Conservation (phyloP, 257 asterid genomes). For the Oldenlandia corymbosa region DNA sequence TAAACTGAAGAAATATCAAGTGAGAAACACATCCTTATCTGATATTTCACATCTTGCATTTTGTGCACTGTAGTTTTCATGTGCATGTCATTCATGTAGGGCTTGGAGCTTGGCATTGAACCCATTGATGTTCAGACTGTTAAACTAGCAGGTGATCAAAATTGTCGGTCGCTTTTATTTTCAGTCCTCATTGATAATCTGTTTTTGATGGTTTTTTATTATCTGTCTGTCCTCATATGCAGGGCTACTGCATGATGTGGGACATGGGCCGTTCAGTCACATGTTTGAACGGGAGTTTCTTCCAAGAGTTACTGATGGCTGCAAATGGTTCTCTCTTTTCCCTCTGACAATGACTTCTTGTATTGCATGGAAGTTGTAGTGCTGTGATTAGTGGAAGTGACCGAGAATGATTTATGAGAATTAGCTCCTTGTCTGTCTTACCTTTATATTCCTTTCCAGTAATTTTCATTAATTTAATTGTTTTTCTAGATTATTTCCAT, state of each 20-base stretch:
- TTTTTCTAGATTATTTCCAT: neutral
- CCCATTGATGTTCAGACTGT: slow-evolving; percentile 62
- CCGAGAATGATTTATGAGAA: neutral
- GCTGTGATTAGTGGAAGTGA: slow-evolving; percentile 10
- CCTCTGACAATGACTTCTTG: neutral
- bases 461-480: neutral
- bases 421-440: neutral
- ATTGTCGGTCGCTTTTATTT: slow-evolving; percentile 1
- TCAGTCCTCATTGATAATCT: slow-evolving; percentile 15
- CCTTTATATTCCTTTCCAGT: neutral
- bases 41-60: slow-evolving; percentile 19
- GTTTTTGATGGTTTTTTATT: slow-evolving; percentile 14
- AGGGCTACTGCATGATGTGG: slow-evolving; percentile 93
- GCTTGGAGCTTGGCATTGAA: slow-evolving; percentile 74
- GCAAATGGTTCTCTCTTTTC: slow-evolving; percentile 42
- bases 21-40: slow-evolving; percentile 22
- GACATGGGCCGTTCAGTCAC: slow-evolving; percentile 98
- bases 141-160: slow-evolving; percentile 63
- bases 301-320: slow-evolving; percentile 49
- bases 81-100: slow-evolving; percentile 44
- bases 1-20: slow-evolving; percentile 65
- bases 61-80: slow-evolving; percentile 13
- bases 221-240: slow-evolving; percentile 19
- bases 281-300: slow-evolving; percentile 76
- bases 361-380: slow-evolving; percentile 1